Conservation (phyloP, 768 basidiomycete species). For the Mycena vulgaris region DNA sequence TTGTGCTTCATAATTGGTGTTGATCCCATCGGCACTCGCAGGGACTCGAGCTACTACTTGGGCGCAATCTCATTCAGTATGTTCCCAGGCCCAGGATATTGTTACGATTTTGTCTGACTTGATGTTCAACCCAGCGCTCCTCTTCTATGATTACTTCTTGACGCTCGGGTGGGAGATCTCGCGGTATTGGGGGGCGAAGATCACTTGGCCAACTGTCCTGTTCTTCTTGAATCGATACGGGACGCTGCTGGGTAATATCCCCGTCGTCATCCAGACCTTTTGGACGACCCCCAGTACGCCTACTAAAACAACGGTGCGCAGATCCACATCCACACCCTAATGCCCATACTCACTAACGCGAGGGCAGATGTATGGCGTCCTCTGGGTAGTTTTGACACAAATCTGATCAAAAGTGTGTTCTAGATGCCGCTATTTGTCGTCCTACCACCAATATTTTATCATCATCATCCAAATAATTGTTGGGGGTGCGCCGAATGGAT, state of each 20-base stretch:
- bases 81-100: too few relatives aligned
- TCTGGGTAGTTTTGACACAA: too few relatives aligned
- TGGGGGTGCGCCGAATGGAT: slow-evolving; percentile 10
- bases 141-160: slow-evolving; percentile 33
- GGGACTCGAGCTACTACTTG: slow-evolving; percentile 20
- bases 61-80: slow-evolving; percentile 10
- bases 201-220: slow-evolving; percentile 1
- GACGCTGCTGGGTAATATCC: slow-evolving; percentile 24
- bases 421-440: slow-evolving; percentile 13
- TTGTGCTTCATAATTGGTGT: neutral
- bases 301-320: neutral
- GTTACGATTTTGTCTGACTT: neutral
- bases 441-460: slow-evolving; percentile 30
- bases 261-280: slow-evolving; percentile 17
- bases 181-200: slow-evolving; percentile 12
- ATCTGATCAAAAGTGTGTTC: too few relatives aligned
- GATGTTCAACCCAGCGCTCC: neutral
- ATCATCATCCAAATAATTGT: slow-evolving; percentile 16
- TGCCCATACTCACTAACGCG: too few relatives aligned
- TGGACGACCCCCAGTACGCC: slow-evolving; percentile 14
- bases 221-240: slow-evolving; percentile 27
- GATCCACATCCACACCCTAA: too few relatives aligned
- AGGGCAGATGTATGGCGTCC: too few relatives aligned
- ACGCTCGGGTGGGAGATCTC: slow-evolving; percentile 28
- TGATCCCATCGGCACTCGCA: neutral